These are phyloP conservation scores for Xylaria longipes DNA, from an alignment of 495 filamentous ascomycete species.

Conservation along the genomic window DNA sequence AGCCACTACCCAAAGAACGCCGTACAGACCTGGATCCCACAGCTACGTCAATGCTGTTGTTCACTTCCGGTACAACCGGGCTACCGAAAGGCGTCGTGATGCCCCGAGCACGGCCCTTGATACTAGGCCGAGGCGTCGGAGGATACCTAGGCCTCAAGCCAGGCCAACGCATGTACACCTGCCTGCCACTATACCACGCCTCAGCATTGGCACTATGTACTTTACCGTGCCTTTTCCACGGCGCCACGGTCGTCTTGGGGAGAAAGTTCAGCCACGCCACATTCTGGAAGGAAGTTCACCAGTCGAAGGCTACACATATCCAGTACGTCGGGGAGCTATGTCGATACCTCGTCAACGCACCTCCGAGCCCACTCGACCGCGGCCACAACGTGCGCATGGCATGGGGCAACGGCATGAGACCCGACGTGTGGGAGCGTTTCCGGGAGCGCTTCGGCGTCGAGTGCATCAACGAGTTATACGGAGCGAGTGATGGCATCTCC, in stretches of 20 bases:
- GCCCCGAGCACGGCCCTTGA: conserved; percentile 35
- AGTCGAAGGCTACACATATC: conserved; percentile 70
- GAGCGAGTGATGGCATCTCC: conserved; percentile 67
- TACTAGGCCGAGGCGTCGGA: conserved; percentile 27
- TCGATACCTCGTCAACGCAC: conserved; percentile 74
- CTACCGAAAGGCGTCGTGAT: conserved; percentile 55
- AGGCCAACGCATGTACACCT: conserved; percentile 69
- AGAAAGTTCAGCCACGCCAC: conserved; percentile 71
- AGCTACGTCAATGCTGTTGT: conserved; percentile 25
- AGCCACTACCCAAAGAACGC: conserved; percentile 32
- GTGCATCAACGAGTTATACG: conserved; percentile 67
- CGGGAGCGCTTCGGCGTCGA: conserved; percentile 66
- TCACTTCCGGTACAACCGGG: conserved; percentile 57
- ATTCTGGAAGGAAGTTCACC: conserved; percentile 78
- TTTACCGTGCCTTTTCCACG: conserved; percentile 58
- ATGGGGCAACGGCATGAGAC: conserved; percentile 78
- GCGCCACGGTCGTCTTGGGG: conserved; percentile 68
- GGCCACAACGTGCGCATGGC: conserved; percentile 69
- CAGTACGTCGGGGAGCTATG: conserved; percentile 84
- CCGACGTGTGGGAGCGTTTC: conserved; percentile 76
- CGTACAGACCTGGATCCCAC: conserved; percentile 25
- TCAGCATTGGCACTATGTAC: conserved; percentile 64
- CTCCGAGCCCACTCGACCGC: conserved; percentile 65
- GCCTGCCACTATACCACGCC: conserved; percentile 83
- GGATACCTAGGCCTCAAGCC: conserved; percentile 23